A percentile compares a stretch with the other conserved stretches of the same genome.
phyloP scores from a whole-genome alignment of 805 yeast genomes.

The Komagataella phaffii region DNA sequence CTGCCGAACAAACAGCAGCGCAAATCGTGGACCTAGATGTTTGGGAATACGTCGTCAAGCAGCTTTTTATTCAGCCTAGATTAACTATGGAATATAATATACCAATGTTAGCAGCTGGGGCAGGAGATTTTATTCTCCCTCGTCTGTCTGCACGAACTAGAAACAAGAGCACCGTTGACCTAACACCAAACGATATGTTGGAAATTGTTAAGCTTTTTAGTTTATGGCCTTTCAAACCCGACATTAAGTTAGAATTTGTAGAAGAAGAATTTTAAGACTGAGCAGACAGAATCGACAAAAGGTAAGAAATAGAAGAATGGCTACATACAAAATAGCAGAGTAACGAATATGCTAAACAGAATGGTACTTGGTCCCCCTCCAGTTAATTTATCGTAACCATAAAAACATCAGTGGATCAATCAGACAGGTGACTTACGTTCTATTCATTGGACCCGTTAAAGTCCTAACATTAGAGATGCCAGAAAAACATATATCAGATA shows the following conservation, averaged over 20 bases:
- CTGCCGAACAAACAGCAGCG: background rate
- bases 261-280: background rate
- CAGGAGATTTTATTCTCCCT: slow-evolving; percentile 31
- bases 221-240: slow-evolving; percentile 84
- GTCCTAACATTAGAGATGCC: slow-evolving; percentile 91
- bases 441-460: slow-evolving; percentile 64
- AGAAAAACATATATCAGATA: slow-evolving; percentile 43
- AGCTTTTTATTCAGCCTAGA: slow-evolving; percentile 33
- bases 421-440: slow-evolving; percentile 22
- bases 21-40: slow-evolving; percentile 21
- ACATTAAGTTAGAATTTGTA: slow-evolving; percentile 9
- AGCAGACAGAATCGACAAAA: background rate
- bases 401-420: background rate
- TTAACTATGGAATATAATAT: slow-evolving; percentile 32
- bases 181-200: slow-evolving; percentile 43
- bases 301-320: background rate
- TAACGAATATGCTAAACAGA: background rate
- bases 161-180: slow-evolving; percentile 28
- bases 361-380: background rate
- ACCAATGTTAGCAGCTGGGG: slow-evolving; percentile 70
- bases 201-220: slow-evolving; percentile 37
- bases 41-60: slow-evolving; percentile 56
- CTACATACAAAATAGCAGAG: background rate
- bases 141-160: slow-evolving; percentile 24
- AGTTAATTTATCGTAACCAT: background rate